Evolutionary conservation across 352 stramenopile genomes (phyloP), one percentile per base, ranked within the genome.

Genomic region (Pythium brachiatum): DNA sequence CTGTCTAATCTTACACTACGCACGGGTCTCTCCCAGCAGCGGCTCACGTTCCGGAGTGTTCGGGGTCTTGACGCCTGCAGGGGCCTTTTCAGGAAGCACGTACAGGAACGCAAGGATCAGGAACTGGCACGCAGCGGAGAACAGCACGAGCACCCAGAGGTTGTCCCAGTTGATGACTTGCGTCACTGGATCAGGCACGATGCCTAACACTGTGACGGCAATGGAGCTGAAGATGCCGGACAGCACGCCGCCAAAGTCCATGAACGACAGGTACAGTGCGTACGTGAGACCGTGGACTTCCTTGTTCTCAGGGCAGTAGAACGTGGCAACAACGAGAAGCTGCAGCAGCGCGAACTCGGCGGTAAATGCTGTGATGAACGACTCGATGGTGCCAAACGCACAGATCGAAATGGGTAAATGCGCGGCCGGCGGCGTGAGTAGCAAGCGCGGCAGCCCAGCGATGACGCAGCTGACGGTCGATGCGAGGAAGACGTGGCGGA

Each of bases 161-260:
- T 80, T 50, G 20, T 69, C 69, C 81, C 81, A 94, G 59, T 88
- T 72, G 12, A 94, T 64, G 47, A 66, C 21, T 25, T 87, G 75
- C 8, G 84, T 87, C 12, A 66, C 55, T 0, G 80, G 66, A 46
- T 94, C 78, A 0, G 74, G 64, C 2, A 81, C 73, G 27, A 94
- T 91, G 0, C 83, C 85, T 8, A 94, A 53, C 16, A 66, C 53
- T 15, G 70, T 75, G 34, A 91, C 80, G 27, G 90, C 36, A 1
- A 76, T 39, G 9, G 85, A 86, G 15, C 75, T 83, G 13, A 89
- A 62, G 15, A 94, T 53, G 9, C 82, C 80, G 4, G 82, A 92
- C 2, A 91, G 59, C 26, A 92, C 82, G 26, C 83, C 85, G 16
- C 85, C 85, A 69, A 94, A 91, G 71, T 94, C 83, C 81, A 94